These are phyloP conservation scores for Globisporangium echinulatum DNA, from an alignment of 352 stramenopile genomes.

Conservation along the genomic window DNA sequence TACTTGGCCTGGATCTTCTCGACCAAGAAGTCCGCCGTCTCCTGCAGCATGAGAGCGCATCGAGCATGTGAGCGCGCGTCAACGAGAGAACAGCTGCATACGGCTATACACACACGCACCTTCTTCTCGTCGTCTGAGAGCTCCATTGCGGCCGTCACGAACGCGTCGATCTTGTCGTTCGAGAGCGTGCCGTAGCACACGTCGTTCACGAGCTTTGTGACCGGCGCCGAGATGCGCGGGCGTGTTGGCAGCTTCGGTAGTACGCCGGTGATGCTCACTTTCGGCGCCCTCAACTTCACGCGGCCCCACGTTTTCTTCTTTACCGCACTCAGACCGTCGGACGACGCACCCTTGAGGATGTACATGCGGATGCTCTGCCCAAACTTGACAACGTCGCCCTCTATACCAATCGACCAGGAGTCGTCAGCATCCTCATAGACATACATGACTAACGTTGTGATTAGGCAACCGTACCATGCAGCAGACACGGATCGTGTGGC, in stretches of 20 bases:
- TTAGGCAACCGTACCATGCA: slow-evolving; percentile 43
- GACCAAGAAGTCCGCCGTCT: slow-evolving; percentile 73
- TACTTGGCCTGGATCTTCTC: slow-evolving; percentile 81
- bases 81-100: too few relatives aligned
- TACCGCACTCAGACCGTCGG: slow-evolving; percentile 50
- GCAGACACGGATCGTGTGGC: slow-evolving; percentile 73
- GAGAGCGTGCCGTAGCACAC: slow-evolving; percentile 70
- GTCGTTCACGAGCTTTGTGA: slow-evolving; percentile 83
- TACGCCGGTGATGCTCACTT: slow-evolving; percentile 62
- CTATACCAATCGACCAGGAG: slow-evolving; percentile 14
- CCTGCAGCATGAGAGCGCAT: slow-evolving; percentile 18
- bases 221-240: slow-evolving; percentile 41
- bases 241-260: slow-evolving; percentile 60
- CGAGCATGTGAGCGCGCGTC: too few relatives aligned
- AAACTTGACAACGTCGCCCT: slow-evolving; percentile 84
- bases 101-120: slow-evolving; percentile 16
- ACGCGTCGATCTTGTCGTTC: slow-evolving; percentile 66
- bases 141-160: slow-evolving; percentile 63
- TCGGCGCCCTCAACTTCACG: slow-evolving; percentile 66
- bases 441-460: slow-evolving; percentile 6
- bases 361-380: slow-evolving; percentile 85
- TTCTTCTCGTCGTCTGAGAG: slow-evolving; percentile 62
- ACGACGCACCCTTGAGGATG: slow-evolving; percentile 64
- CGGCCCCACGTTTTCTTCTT: slow-evolving; percentile 81
- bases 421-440: too few relatives aligned